Evolutionary conservation across 2,329 filamentous ascomycete species (phyloP).

Genomic region (Dactylellina parvicollis): DNA sequence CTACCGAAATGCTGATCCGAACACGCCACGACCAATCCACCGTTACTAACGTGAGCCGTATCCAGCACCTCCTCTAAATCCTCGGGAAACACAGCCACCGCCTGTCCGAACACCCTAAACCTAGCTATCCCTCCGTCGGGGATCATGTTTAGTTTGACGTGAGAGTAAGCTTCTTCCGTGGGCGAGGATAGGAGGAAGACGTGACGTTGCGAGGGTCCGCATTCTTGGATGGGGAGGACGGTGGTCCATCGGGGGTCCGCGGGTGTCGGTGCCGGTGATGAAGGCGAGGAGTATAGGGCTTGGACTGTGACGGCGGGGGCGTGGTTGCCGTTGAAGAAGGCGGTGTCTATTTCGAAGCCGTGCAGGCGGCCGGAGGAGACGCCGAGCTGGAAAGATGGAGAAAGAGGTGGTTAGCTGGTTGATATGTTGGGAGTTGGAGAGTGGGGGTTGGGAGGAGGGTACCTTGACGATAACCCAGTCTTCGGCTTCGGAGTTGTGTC

Average conservation of each 20-base stretch:
- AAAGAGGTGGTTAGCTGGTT: constrained; percentile 60
- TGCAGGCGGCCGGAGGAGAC: constrained; percentile 76
- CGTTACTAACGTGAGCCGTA: constrained; percentile 80
- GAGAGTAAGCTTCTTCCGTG: constrained; percentile 76
- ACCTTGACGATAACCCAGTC: constrained; percentile 72
- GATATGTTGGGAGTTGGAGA: neutral
- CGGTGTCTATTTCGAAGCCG: constrained; percentile 81
- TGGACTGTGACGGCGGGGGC: constrained; percentile 81
- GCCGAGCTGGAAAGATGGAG: constrained; percentile 63
- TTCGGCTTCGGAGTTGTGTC: constrained; percentile 72
- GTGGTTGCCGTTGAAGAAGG: constrained; percentile 84
- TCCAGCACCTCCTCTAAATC: constrained; percentile 75
- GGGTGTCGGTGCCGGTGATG: constrained; percentile 62
- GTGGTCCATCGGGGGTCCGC: constrained; percentile 70
- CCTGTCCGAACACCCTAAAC: constrained; percentile 79
- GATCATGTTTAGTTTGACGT: constrained; percentile 84
- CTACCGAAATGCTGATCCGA: constrained; percentile 86
- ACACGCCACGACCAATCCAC: constrained; percentile 77
- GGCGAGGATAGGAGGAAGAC: constrained; percentile 73
- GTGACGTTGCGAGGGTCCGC: constrained; percentile 77
- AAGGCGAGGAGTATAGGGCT: constrained; percentile 75
- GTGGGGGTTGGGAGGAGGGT: neutral
- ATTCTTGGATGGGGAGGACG: constrained; percentile 75
- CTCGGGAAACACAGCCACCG: constrained; percentile 78
- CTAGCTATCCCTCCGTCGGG: constrained; percentile 84